Percentiles rank a stretch among this genome's conserved stretches.
Conservation (phyloP, 2,329 filamentous ascomycete genomes). For the Colletotrichum chrysophilum region DNA sequence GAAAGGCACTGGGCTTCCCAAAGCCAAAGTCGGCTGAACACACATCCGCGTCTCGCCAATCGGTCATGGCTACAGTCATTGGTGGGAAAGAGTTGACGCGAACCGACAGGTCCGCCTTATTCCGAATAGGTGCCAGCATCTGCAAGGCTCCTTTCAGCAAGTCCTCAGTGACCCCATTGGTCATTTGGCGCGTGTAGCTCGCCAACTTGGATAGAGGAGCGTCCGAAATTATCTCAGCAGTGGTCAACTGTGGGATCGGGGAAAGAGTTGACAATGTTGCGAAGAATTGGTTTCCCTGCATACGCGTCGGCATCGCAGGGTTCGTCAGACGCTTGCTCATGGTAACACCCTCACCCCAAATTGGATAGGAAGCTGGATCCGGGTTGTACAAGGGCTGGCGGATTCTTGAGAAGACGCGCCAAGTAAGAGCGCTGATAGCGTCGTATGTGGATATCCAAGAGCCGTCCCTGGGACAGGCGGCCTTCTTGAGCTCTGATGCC, state of each 20-base stretch:
- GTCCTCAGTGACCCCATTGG: slow-evolving; percentile 37
- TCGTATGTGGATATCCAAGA: slow-evolving; percentile 52
- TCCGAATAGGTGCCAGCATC: slow-evolving; percentile 36
- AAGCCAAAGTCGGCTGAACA: slow-evolving; percentile 40
- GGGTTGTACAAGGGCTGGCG: slow-evolving; percentile 38
- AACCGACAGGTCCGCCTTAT: slow-evolving; percentile 39
- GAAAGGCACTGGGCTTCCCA: slow-evolving; percentile 34
- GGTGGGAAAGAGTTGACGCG: slow-evolving; percentile 40
- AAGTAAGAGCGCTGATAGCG: slow-evolving; percentile 44
- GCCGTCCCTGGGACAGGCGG: slow-evolving; percentile 35
- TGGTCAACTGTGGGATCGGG: slow-evolving; percentile 31
- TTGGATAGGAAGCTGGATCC: slow-evolving; percentile 28
- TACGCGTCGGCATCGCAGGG: slow-evolving; percentile 34
- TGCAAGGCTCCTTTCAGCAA: slow-evolving; percentile 32
- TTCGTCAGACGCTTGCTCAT: slow-evolving; percentile 40
- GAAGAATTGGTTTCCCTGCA: slow-evolving; percentile 40
- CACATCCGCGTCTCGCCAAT: slow-evolving; percentile 37
- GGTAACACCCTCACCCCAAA: slow-evolving; percentile 42
- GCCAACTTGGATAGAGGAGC: slow-evolving; percentile 39
- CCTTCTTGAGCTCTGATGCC: slow-evolving; percentile 40
- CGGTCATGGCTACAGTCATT: slow-evolving; percentile 37
- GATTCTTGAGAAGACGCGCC: slow-evolving; percentile 40
- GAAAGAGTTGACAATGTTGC: slow-evolving; percentile 29
- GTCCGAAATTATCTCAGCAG: slow-evolving; percentile 38
- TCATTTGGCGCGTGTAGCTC: slow-evolving; percentile 40